A percentile compares a stretch with the other conserved stretches of the same genome.
Conservation (phyloP, 202 grass and related monocot genomes). For the Saccharum hybrid region DNA sequence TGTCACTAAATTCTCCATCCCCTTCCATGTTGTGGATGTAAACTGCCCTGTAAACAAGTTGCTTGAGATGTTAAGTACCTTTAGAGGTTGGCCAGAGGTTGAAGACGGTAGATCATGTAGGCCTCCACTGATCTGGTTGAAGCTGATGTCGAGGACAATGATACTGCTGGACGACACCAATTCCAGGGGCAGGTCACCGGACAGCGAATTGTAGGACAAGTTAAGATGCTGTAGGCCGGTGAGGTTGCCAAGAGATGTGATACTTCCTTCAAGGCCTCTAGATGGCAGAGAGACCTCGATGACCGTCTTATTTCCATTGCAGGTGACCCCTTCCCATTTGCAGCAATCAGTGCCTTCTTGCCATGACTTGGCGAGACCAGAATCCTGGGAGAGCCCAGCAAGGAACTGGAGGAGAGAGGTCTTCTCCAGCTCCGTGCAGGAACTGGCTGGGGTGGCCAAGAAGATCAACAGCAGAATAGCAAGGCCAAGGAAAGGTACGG, state of each 20-base stretch:
- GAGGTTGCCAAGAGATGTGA: conserved; percentile 55
- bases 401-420: conserved; percentile 56
- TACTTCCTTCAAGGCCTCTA: conserved; percentile 38
- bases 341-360: conserved; percentile 42
- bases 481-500: too few species aligned
- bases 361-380: background rate
- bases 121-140: conserved; percentile 43
- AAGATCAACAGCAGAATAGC: too few species aligned
- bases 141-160: conserved; percentile 53
- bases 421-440: conserved; percentile 57
- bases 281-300: conserved; percentile 31
- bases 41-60: conserved; percentile 49
- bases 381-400: conserved; percentile 2
- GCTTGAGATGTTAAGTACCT: conserved; percentile 55
- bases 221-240: conserved; percentile 47
- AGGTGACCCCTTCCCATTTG: conserved; percentile 62
- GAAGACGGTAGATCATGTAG: conserved; percentile 27
- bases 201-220: conserved; percentile 53
- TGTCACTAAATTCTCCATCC: background rate
- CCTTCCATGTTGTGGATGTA: conserved; percentile 25
- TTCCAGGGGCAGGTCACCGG: conserved; percentile 25
- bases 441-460: conserved; percentile 1
- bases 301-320: conserved; percentile 16
- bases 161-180: conserved; percentile 54
- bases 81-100: background rate